These are phyloP conservation scores for Nepenthes mirabilis DNA, from an alignment of 148 eudicot species.

Conservation along the genomic window DNA sequence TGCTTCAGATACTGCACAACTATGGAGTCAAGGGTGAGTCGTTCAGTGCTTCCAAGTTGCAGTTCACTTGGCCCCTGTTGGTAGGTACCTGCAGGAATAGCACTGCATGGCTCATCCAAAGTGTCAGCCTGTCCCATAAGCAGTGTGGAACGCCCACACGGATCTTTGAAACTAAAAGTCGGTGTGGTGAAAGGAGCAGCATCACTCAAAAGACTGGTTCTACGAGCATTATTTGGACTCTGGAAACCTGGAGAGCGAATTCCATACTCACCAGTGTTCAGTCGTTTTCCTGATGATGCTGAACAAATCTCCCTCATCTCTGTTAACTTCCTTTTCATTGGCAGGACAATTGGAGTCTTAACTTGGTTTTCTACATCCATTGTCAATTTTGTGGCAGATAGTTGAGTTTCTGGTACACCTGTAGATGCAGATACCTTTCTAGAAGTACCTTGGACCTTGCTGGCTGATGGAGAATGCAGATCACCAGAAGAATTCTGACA, in stretches of 20 bases:
- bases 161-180: constrained; percentile 38
- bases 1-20: constrained; percentile 91
- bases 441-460: constrained; percentile 23
- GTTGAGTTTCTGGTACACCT: constrained; percentile 29
- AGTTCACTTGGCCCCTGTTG: constrained; percentile 34
- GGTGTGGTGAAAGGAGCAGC: constrained; percentile 35
- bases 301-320: constrained; percentile 44
- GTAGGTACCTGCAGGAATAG: constrained; percentile 18
- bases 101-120: constrained; percentile 40
- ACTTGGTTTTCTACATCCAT: constrained; percentile 34
- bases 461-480: constrained; percentile 24
- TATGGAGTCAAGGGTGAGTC: constrained; percentile 75
- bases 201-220: constrained; percentile 41
- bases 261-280: constrained; percentile 43
- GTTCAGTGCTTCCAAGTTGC: constrained; percentile 47
- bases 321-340: constrained; percentile 73
- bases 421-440: constrained; percentile 23
- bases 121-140: constrained; percentile 20
- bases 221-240: constrained; percentile 49
- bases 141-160: constrained; percentile 26
- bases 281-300: constrained; percentile 42
- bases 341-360: constrained; percentile 70
- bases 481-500: constrained; percentile 23
- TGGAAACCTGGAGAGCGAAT: constrained; percentile 51
- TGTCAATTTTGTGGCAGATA: constrained; percentile 22